phyloP scores from a whole-genome alignment of 179 eudicot species.

The Vitellaria paradoxa region DNA sequence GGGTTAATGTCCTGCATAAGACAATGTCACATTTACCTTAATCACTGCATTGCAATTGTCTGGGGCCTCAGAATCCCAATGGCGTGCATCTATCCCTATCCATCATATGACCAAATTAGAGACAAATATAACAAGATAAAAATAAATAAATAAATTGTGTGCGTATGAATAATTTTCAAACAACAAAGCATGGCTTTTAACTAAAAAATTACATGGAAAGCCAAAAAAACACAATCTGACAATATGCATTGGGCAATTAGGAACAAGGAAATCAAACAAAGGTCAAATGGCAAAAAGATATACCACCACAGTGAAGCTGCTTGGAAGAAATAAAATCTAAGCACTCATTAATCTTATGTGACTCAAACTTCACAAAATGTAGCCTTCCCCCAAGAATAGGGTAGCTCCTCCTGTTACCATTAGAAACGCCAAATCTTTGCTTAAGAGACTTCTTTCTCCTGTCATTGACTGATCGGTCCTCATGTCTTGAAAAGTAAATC shows the following conservation, averaged over 20 bases:
- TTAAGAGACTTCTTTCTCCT: conserved; percentile 65
- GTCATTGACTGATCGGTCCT: conserved; percentile 63
- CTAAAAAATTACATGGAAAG: neutral
- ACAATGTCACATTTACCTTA: conserved; percentile 48
- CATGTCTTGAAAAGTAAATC: conserved; percentile 94
- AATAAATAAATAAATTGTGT: neutral
- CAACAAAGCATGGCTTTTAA: neutral
- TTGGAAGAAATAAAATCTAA: conserved; percentile 91
- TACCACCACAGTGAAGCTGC: conserved; percentile 95
- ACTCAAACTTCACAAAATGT: conserved; percentile 98
- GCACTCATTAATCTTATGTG: conserved; percentile 81
- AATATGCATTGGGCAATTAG: neutral
- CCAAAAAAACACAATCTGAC: neutral
- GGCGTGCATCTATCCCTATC: conserved; percentile 67
- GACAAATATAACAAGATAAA: neutral
- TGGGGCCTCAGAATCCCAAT: conserved; percentile 54
- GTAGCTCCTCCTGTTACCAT: conserved; percentile 73
- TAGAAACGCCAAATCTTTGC: conserved; percentile 60
- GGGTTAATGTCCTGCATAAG: neutral
- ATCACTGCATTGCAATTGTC: conserved; percentile 72
- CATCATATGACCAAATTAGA: conserved; percentile 11
- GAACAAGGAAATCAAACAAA: neutral
- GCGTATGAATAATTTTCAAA: neutral
- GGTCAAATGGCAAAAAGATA: neutral
- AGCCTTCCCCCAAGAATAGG: conserved; percentile 98